Conservation (phyloP, 164 flowering plant genomes). For the Vitis rotundifolia region DNA sequence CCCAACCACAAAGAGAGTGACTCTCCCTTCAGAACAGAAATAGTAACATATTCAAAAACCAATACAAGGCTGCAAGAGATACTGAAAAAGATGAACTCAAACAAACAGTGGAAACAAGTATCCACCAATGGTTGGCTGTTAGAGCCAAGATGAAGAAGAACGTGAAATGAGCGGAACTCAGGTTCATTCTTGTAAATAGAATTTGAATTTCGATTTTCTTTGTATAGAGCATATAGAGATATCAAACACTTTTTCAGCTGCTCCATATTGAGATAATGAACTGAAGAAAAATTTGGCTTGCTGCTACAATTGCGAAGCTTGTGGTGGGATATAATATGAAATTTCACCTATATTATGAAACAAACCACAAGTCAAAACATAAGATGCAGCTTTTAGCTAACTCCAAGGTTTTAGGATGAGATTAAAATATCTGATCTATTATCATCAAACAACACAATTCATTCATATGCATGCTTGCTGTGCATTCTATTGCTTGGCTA, state of each 20-base stretch:
- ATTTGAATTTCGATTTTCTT: slow-evolving; percentile 39
- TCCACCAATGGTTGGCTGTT: slow-evolving; percentile 49
- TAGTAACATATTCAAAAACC: slow-evolving; percentile 3
- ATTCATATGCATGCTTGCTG: neutral
- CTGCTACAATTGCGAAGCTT: slow-evolving; percentile 45
- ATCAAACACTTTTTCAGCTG: slow-evolving; percentile 71
- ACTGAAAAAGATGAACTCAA: neutral
- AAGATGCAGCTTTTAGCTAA: neutral
- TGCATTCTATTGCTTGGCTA: no score
- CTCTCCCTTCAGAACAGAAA: slow-evolving; percentile 55
- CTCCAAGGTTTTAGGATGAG: neutral
- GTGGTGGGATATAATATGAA: slow-evolving; percentile 77
- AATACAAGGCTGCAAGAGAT: neutral
- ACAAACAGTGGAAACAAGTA: slow-evolving; percentile 11
- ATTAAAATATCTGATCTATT: neutral
- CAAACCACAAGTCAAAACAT: neutral
- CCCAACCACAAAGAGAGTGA: slow-evolving; percentile 77
- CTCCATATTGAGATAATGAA: slow-evolving; percentile 76
- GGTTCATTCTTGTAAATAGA: slow-evolving; percentile 55
- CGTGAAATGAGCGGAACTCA: slow-evolving; percentile 71
- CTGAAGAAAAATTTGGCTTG: slow-evolving; percentile 42
- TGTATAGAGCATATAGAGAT: slow-evolving; percentile 63
- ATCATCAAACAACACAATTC: neutral
- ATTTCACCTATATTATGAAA: slow-evolving; percentile 61
- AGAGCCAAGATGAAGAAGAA: slow-evolving; percentile 77